Conservation (phyloP, 805 yeast species). For the Candida maris region DNA sequence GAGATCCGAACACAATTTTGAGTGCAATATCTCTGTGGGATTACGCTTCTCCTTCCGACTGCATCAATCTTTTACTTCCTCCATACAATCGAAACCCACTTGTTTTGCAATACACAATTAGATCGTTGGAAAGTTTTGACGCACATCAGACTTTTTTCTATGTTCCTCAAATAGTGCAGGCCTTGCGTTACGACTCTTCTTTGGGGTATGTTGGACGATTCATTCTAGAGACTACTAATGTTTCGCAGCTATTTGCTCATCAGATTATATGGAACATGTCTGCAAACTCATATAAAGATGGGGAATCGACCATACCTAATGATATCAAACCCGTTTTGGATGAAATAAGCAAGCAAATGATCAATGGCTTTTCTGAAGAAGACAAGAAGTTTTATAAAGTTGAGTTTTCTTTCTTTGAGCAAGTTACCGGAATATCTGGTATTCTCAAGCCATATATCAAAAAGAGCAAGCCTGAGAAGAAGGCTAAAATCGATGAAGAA, state of each 20-base stretch:
- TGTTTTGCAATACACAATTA: constrained; percentile 81
- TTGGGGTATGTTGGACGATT: constrained; percentile 85
- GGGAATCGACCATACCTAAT: constrained; percentile 78
- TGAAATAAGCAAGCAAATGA: constrained; percentile 62
- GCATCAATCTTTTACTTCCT: constrained; percentile 80
- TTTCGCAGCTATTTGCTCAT: constrained; percentile 89
- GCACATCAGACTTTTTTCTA: constrained; percentile 88
- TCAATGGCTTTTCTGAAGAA: constrained; percentile 50
- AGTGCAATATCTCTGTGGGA: constrained; percentile 53
- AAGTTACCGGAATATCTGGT: constrained; percentile 91
- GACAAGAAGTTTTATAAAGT: constrained; percentile 69
- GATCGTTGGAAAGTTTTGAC: constrained; percentile 84
- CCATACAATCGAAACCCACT: constrained; percentile 62
- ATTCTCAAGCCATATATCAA: constrained; percentile 92
- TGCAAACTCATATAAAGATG: constrained; percentile 89
- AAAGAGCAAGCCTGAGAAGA: constrained; percentile 93
- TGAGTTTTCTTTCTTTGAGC: constrained; percentile 86
- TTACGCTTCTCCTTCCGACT: constrained; percentile 75
- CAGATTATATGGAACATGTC: constrained; percentile 98
- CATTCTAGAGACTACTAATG: constrained; percentile 87
- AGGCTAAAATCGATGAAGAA: constrained; percentile 92
- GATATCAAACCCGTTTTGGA: constrained; percentile 80
- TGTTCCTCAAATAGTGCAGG: constrained; percentile 96
- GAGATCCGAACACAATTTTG: constrained; percentile 13
- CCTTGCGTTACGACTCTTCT: constrained; percentile 68